Evolutionary conservation across 345 rosid genomes (phyloP).

Genomic region (Heritiera fomes): DNA sequence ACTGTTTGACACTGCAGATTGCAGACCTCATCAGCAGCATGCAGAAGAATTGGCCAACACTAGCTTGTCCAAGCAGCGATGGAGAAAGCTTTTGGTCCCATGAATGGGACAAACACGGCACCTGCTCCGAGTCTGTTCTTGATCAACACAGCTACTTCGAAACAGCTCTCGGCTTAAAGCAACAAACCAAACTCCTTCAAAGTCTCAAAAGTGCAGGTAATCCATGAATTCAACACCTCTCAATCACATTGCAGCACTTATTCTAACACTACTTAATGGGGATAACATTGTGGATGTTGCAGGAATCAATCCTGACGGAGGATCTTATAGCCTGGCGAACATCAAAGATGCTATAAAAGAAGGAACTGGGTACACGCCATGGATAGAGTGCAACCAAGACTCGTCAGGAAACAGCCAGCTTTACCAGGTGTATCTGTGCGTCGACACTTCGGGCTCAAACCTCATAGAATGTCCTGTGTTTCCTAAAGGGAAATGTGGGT

Average conservation of each 20-base stretch:
- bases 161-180: conserved; percentile 55
- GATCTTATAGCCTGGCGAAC: conserved; percentile 47
- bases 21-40: conserved; percentile 55
- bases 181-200: conserved; percentile 54
- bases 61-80: conserved; percentile 72
- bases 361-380: conserved; percentile 60
- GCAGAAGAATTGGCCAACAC: conserved; percentile 76
- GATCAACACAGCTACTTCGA: conserved; percentile 72
- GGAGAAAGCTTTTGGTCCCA: conserved; percentile 77
- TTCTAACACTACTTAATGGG: background rate
- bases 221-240: background rate
- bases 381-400: conserved; percentile 71
- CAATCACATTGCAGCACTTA: background rate
- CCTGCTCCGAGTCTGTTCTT: conserved; percentile 79
- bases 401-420: conserved; percentile 70
- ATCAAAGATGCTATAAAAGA: conserved; percentile 60
- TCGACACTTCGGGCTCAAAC: conserved; percentile 61
- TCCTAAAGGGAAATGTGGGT: conserved; percentile 60
- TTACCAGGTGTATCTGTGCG: conserved; percentile 84
- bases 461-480: conserved; percentile 75
- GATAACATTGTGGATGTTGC: background rate
- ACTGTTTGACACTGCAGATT: conserved; percentile 36
- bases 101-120: conserved; percentile 97
- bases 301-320: conserved; percentile 70
- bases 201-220: conserved; percentile 60